A percentile compares a stretch with the other conserved stretches of the same genome.
Conservation (phyloP, 2,329 filamentous ascomycete species). For the Sporothrix sp. region DNA sequence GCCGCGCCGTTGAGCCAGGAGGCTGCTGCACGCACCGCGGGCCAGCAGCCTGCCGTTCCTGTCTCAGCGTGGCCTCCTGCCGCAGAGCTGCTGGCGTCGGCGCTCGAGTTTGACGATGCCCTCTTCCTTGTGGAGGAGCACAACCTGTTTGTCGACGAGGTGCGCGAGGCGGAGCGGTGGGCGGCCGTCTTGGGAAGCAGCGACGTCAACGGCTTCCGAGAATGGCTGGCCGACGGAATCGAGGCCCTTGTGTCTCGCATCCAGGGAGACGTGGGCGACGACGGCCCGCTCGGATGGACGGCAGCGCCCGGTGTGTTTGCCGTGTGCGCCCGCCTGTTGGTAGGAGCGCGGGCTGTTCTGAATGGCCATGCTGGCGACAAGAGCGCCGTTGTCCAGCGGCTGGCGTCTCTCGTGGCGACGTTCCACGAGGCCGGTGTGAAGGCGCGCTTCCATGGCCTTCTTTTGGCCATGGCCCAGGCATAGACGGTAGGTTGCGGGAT, state of each 20-base stretch:
- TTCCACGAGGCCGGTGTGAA: slow-evolving; percentile 4
- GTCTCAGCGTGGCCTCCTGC: slow-evolving; percentile 24
- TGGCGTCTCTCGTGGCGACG: slow-evolving; percentile 9
- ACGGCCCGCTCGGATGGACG: slow-evolving; percentile 64
- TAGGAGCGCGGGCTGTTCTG: slow-evolving; percentile 29
- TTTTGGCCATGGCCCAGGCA: slow-evolving; percentile 14
- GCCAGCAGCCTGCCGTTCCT: slow-evolving; percentile 16
- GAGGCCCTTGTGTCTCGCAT: slow-evolving; percentile 28
- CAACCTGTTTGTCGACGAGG: slow-evolving; percentile 84
- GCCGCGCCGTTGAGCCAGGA: slow-evolving; percentile 30
- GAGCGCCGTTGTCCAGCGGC: neutral
- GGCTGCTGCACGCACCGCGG: slow-evolving; percentile 35
- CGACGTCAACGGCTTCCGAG: slow-evolving; percentile 19
- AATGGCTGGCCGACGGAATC: slow-evolving; percentile 46
- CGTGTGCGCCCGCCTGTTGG: slow-evolving; percentile 42
- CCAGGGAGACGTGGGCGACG: slow-evolving; percentile 29
- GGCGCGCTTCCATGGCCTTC: slow-evolving; percentile 15
- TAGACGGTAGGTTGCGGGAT: neutral
- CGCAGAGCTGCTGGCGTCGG: slow-evolving; percentile 31
- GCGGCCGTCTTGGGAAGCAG: slow-evolving; percentile 35
- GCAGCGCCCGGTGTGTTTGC: slow-evolving; percentile 59
- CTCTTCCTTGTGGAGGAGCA: slow-evolving; percentile 87
- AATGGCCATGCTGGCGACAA: neutral
- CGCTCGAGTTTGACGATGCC: slow-evolving; percentile 49
- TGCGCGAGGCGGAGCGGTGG: slow-evolving; percentile 67